Base-by-base conservation (phyloP, 2,329 filamentous ascomycete genomes). In the Sporothrix brunneoviolacea region DNA sequence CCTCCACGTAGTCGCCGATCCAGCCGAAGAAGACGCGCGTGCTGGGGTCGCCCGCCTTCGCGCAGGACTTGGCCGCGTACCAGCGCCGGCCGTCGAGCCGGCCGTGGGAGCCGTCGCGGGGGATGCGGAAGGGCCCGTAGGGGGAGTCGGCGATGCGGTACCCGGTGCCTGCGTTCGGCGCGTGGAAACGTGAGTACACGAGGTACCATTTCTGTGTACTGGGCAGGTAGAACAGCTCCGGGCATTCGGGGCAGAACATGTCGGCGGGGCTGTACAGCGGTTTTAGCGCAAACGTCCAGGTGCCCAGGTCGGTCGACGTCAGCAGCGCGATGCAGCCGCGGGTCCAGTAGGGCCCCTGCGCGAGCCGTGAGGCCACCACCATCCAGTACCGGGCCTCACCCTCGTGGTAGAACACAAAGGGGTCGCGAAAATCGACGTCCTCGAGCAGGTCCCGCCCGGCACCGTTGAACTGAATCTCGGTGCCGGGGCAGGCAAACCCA, bases 21-120 rank as follows among this genome's bases (percentile, higher is more conserved):
- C 65, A 68, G 5, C 65, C 65, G 42, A 68, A 68, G 53, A 54
- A 63, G 19, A 68, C 55, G 9, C 65, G 58, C 51, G 58, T 62
- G 19, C 51, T 55, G 2, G 61, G 48, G 15, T 64, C 57, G 8
- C 60, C 63, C 3, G 54, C 61, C 22, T 59, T 61, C 8, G 60
- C 59, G n/a, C 62, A 65, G 0, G 64, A 68, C 53, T 66, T 67
- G 12, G 64, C 65, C 4, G 64, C 65, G 38, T 68, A 68, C 64
- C 64, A 68, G 16, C 66, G 56, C 4, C 65, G 59, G 4, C 63
- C 65, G 27, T 68, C 66, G 0, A 68, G 57, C 3, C 65, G 57
- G 13, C 65, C 64, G 39, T 61, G 57, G 2, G 63, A 66, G 5
- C 63, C 63, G 32, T 65, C 63, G 8, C 63, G 59, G 8, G 65